Conservation (phyloP, 2,329 filamentous ascomycete genomes). For the Talaromyces sp. region DNA sequence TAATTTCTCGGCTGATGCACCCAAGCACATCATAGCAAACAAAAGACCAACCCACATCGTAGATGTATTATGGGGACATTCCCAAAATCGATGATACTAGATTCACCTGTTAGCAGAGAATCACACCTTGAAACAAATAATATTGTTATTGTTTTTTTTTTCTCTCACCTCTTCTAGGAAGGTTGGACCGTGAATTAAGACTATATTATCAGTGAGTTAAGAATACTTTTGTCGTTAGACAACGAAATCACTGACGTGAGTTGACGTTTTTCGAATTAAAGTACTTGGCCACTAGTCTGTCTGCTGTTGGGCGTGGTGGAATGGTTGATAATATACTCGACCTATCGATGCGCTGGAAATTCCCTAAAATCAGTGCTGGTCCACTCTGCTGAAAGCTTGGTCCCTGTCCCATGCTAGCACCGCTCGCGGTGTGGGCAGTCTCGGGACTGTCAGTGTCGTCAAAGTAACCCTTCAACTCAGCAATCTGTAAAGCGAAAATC, state of each 20-base stretch:
- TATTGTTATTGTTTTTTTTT: too few species aligned
- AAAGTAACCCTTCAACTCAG: conserved; percentile 9
- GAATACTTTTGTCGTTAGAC: not conserved
- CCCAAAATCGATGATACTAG: conserved; percentile 11
- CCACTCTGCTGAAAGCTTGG: not conserved
- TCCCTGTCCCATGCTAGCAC: not conserved
- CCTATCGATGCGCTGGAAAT: not conserved
- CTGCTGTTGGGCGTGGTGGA: conserved; percentile 4
- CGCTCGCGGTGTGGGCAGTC: not conserved
- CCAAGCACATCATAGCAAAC: conserved; percentile 7
- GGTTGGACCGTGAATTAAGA: conserved; percentile 4
- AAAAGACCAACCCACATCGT: conserved; percentile 8
- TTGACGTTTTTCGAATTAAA: conserved; percentile 6
- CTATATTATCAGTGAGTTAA: not conserved
- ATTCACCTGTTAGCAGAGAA: not conserved
- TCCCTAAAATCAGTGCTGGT: conserved; percentile 5
- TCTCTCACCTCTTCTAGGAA: conserved; percentile 7
- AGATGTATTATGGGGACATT: conserved; percentile 1
- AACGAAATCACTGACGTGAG: not conserved
- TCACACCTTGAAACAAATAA: not conserved
- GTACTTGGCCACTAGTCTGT: conserved; percentile 6
- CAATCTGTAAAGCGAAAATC: not conserved
- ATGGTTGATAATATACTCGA: conserved; percentile 4
- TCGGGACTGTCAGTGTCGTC: conserved; percentile 1
- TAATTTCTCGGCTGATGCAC: not conserved